Evolutionary conservation across 2,329 filamentous ascomycete species (phyloP).

Genomic region (Neofusicoccum laricinum): DNA sequence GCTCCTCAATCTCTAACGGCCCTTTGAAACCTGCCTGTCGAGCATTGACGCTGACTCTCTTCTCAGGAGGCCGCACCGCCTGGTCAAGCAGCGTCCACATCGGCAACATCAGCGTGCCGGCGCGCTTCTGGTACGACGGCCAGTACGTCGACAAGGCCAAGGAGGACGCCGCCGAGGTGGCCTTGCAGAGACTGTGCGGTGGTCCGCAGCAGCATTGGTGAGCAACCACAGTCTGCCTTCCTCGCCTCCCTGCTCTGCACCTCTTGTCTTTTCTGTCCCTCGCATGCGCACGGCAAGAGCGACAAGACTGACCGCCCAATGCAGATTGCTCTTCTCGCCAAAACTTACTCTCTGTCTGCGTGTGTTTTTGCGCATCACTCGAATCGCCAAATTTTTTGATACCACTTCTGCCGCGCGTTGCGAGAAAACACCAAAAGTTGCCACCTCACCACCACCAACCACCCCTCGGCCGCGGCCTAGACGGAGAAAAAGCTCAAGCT

Average conservation of each 20-base stretch:
- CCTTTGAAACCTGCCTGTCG: not conserved
- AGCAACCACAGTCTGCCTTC: slow-evolving; percentile 8
- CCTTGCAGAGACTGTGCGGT: slow-evolving; percentile 16
- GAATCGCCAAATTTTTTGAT: slow-evolving; percentile 5
- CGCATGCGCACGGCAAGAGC: not conserved
- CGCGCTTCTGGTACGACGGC: slow-evolving; percentile 39
- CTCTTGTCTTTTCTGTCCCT: not conserved
- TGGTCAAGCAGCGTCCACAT: slow-evolving; percentile 33
- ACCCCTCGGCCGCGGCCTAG: not conserved
- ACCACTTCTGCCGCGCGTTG: not conserved
- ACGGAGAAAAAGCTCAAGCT: not conserved
- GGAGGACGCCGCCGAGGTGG: slow-evolving; percentile 35
- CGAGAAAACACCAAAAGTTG: not conserved
- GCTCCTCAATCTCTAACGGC: not conserved
- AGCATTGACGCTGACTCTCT: not conserved
- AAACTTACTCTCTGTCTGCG: not conserved
- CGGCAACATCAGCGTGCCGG: slow-evolving; percentile 25
- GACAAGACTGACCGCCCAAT: not conserved
- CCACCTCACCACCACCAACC: not conserved
- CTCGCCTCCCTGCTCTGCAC: not conserved
- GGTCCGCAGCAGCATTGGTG: slow-evolving; percentile 10
- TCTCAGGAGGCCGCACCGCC: slow-evolving; percentile 35
- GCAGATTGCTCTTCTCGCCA: not conserved
- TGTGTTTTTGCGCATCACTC: not conserved
- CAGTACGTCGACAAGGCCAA: slow-evolving; percentile 31